Evolutionary conservation across 805 yeast genomes (phyloP), one percentile per base, ranked within the genome.

Genomic region (Candida namnaoensis): DNA sequence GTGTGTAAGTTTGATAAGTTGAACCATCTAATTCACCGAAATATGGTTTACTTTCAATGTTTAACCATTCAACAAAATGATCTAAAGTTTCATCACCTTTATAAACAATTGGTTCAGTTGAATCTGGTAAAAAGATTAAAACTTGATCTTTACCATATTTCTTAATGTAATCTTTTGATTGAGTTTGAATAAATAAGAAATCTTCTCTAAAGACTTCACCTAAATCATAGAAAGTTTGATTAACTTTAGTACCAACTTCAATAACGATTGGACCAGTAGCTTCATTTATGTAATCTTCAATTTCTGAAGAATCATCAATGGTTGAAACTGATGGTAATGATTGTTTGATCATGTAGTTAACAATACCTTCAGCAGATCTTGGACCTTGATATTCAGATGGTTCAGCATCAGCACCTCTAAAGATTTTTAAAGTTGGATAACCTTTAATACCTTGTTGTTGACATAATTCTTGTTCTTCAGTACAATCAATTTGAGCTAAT

Each of bases 11-110:
- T 64, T 73, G 68, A 74, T 82, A 93, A 48, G 93, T 82, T 41
- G 76, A 71, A 50, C 93, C 88, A 56, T 78, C 80, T 49, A 91
- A 78, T 65, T 90, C 96, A 57, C 95, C 96, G 53, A 90, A 82
- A 54, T 76, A 71, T 43, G 97, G 96, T 60, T 84, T 74, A 38
- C 82, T 64, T 68, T 88, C 93, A 50, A 65, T 61, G 41, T 65
- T 62, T 34, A 61, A 48, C 58, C 66, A 66, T 14, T 51, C 51
- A 14, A 48, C 42, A 14, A 65, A 42, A 14, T 49, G 38, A 23
- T 56, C 56, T 14, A 47, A 39, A 14, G 50, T 43, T 32, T 43
- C 39, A 28, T 56, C 59, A 34, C 60, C 65, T 24, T 52, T 44
- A 47, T 51, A 62, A 25, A 47, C 51, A 30, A 60, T 53, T 40